phyloP scores from a whole-genome alignment of 2,329 filamentous ascomycete genomes.

The Basipetospora chlamydospora region DNA sequence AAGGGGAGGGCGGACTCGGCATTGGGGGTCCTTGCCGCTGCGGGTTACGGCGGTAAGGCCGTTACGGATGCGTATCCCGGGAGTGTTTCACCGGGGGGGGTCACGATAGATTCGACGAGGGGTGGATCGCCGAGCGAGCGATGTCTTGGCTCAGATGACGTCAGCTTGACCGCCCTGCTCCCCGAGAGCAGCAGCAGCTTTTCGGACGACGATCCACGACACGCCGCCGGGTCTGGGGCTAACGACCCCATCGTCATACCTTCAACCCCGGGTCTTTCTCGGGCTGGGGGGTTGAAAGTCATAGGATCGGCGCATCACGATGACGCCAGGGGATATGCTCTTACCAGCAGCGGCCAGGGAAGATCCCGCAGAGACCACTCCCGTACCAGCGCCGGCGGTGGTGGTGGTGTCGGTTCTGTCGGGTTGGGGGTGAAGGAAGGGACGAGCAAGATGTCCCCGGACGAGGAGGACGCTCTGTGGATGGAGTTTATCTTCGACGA shows the following conservation, averaged over 20 bases:
- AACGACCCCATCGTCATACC: too few relatives aligned
- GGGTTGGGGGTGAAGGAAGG: neutral
- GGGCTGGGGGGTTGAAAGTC: neutral
- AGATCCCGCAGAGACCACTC: neutral
- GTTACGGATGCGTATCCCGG: too few relatives aligned
- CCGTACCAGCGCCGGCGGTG: too few relatives aligned
- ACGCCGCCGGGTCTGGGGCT: neutral
- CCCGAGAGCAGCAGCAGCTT: neutral
- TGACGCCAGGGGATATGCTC: neutral
- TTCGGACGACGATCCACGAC: neutral
- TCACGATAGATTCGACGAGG: neutral
- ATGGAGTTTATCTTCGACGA: conserved; percentile 1
- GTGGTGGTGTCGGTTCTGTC: neutral
- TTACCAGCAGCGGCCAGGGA: neutral
- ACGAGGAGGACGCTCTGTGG: conserved; percentile 3
- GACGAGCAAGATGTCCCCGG: neutral
- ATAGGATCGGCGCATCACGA: too few relatives aligned
- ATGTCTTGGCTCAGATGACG: neutral
- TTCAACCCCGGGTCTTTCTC: too few relatives aligned
- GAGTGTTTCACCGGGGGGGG: too few relatives aligned
- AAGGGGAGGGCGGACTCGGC: neutral
- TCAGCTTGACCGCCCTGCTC: conserved; percentile 4
- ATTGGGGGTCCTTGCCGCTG: neutral
- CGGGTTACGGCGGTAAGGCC: too few relatives aligned
- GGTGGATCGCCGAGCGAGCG: neutral